A percentile compares a stretch with the other conserved stretches of the same genome.
phyloP scores from a whole-genome alignment of 345 rosid species.

The Murraya koenigii region DNA sequence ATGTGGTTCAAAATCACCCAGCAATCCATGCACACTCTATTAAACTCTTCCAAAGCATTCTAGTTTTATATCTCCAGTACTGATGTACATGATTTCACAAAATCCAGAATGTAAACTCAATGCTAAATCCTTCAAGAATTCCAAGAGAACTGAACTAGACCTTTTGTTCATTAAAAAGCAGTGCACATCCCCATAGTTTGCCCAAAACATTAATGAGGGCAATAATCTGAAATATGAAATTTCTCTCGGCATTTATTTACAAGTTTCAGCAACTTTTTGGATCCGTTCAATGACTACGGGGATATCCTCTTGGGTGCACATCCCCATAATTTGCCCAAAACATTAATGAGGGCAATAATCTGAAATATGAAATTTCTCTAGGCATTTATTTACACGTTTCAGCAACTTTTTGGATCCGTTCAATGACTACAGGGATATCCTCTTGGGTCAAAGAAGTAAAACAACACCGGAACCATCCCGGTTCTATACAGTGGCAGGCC shows the following conservation, averaged over 20 bases:
- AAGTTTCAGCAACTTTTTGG: constrained; percentile 42
- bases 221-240: constrained; percentile 6
- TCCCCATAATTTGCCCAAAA: not conserved
- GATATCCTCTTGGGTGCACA: constrained; percentile 59
- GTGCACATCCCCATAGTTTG: not conserved
- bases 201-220: not conserved
- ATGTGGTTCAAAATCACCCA: constrained; percentile 9
- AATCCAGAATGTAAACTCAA: constrained; percentile 15
- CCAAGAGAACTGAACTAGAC: not conserved
- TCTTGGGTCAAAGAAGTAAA: constrained; percentile 60
- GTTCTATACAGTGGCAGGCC: constrained; percentile 90
- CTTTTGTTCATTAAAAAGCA: constrained; percentile 8
- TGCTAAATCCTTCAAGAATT: constrained; percentile 19
- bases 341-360: not conserved
- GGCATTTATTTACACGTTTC: constrained; percentile 41
- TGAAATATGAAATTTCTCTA: not conserved
- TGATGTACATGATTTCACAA: constrained; percentile 14
- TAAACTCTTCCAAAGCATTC: constrained; percentile 9
- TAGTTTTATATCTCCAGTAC: constrained; percentile 11
- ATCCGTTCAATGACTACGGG: constrained; percentile 62
- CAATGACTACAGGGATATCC: constrained; percentile 62
- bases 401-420: constrained; percentile 49
- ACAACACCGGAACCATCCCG: constrained; percentile 96
- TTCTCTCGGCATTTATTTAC: constrained; percentile 26
- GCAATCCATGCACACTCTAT: not conserved